phyloP scores from a whole-genome alignment of 257 asterid species.

The Ophiorrhiza pumila region DNA sequence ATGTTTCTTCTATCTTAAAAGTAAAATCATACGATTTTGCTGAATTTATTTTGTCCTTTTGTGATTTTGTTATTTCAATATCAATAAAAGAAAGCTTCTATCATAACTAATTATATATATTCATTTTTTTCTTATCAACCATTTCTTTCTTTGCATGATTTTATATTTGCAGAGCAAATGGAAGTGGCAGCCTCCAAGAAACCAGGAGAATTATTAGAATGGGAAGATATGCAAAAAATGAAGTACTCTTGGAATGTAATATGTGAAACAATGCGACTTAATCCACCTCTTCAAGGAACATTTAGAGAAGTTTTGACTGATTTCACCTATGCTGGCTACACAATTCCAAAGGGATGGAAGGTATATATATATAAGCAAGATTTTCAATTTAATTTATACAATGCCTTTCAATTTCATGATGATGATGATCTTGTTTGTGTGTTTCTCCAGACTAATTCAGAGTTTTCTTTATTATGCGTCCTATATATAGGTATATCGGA shows the following conservation, averaged over 20 bases:
- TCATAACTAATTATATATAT: too few species aligned
- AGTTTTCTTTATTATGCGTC: too few species aligned
- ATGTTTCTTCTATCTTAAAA: too few species aligned
- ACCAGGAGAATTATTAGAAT: slow-evolving; percentile 45
- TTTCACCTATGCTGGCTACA: slow-evolving; percentile 68
- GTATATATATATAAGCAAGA: slow-evolving; percentile 28
- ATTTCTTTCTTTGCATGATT: not conserved
- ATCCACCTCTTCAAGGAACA: slow-evolving; percentile 78
- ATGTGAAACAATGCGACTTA: slow-evolving; percentile 67
- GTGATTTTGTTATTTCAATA: too few species aligned
- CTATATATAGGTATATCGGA: slow-evolving; percentile 89
- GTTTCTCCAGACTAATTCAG: too few species aligned
- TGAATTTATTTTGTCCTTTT: too few species aligned
- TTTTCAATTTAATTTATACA: too few species aligned
- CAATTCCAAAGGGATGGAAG: slow-evolving; percentile 83
- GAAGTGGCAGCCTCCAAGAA: slow-evolving; percentile 47
- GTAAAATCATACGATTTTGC: too few species aligned
- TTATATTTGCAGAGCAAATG: slow-evolving; percentile 54
- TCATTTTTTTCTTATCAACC: too few species aligned
- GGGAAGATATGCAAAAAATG: slow-evolving; percentile 72
- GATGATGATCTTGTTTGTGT: too few species aligned
- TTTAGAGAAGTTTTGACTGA: slow-evolving; percentile 56
- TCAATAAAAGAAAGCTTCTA: too few species aligned
- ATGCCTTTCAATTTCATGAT: too few species aligned
- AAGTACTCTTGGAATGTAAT: slow-evolving; percentile 66